These are phyloP conservation scores for Pythium chondricola DNA, from an alignment of 352 stramenopile species.

Conservation along the genomic window DNA sequence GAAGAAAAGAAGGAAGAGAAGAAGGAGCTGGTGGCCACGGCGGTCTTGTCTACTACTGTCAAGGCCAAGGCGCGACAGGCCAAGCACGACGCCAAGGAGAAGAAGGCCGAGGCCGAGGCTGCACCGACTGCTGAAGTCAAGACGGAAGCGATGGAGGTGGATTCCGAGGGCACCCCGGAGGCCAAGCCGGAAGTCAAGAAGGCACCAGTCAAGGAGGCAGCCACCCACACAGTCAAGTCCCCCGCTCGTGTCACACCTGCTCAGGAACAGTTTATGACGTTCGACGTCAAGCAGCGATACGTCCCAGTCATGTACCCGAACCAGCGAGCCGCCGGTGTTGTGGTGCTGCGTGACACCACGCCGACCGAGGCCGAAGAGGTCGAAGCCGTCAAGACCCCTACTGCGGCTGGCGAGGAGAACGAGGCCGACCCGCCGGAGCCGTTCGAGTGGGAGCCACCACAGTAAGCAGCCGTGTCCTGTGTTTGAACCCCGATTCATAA, in stretches of 20 bases:
- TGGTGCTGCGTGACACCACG: slow-evolving; percentile 94
- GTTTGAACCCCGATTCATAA: too few species aligned
- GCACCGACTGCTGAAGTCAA: slow-evolving; percentile 32
- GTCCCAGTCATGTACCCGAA: slow-evolving; percentile 64
- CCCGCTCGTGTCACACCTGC: slow-evolving; percentile 90
- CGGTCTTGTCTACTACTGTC: slow-evolving; percentile 95
- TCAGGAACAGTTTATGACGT: slow-evolving; percentile 88
- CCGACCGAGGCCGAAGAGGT: slow-evolving; percentile 93
- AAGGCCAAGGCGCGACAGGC: slow-evolving; percentile 94
- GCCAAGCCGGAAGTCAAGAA: slow-evolving; percentile 26
- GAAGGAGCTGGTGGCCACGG: slow-evolving; percentile 97
- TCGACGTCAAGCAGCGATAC: slow-evolving; percentile 92
- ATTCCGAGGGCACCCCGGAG: slow-evolving; percentile 33
- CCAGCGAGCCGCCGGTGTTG: slow-evolving; percentile 85
- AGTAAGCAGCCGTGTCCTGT: slow-evolving; percentile 29
- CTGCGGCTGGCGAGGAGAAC: slow-evolving; percentile 87
- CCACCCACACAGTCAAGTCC: slow-evolving; percentile 90
- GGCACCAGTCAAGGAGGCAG: slow-evolving; percentile 88
- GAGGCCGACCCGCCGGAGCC: slow-evolving; percentile 93
- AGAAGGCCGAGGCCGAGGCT: slow-evolving; percentile 38
- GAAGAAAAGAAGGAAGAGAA: slow-evolving; percentile 99
- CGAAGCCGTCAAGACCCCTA: slow-evolving; percentile 89
- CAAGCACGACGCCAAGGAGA: slow-evolving; percentile 89
- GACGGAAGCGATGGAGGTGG: slow-evolving; percentile 71
- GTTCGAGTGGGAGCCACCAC: slow-evolving; percentile 94